Conservation (phyloP, 2,329 filamentous ascomycete genomes). For the Xenoacremonium recifei region DNA sequence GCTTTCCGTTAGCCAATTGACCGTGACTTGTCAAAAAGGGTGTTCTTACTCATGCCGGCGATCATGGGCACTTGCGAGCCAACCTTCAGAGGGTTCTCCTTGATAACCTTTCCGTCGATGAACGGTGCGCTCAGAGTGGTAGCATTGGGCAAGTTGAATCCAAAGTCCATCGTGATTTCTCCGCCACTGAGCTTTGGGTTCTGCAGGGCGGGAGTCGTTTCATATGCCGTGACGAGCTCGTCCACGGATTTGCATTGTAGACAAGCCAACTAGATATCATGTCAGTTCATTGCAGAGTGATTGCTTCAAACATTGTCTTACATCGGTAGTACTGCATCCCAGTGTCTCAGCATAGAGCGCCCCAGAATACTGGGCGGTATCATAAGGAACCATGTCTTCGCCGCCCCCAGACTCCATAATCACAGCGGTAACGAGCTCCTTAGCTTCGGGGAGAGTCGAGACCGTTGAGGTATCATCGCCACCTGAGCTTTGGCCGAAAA, state of each 20-base stretch:
- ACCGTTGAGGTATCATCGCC: constrained; percentile 9
- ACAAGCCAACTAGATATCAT: constrained; percentile 2
- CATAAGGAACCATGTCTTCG: constrained; percentile 3
- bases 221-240: constrained; percentile 5
- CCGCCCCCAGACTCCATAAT: constrained; percentile 15
- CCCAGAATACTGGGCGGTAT: constrained; percentile 9
- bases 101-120: constrained; percentile 9
- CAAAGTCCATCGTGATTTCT: constrained; percentile 1
- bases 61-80: constrained; percentile 13
- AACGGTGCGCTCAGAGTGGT: constrained; percentile 6
- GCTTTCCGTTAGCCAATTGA: neutral
- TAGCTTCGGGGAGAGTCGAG: constrained; percentile 9
- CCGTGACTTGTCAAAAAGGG: neutral
- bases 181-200: constrained; percentile 3
- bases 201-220: constrained; percentile 4
- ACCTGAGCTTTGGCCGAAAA: constrained; percentile 16
- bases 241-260: constrained; percentile 8
- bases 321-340: constrained; percentile 7
- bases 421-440: constrained; percentile 5
- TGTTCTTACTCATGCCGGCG: constrained; percentile 5
- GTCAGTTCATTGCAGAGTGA: neutral
- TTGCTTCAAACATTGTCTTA: neutral
- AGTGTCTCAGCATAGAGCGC: constrained; percentile 12
- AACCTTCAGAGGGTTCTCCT: constrained; percentile 8
- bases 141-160: constrained; percentile 12